Percentiles rank a stretch among this genome's conserved stretches.
phyloP scores from a whole-genome alignment of 2,329 filamentous ascomycete species.

The Pseudocercospora ulei region DNA sequence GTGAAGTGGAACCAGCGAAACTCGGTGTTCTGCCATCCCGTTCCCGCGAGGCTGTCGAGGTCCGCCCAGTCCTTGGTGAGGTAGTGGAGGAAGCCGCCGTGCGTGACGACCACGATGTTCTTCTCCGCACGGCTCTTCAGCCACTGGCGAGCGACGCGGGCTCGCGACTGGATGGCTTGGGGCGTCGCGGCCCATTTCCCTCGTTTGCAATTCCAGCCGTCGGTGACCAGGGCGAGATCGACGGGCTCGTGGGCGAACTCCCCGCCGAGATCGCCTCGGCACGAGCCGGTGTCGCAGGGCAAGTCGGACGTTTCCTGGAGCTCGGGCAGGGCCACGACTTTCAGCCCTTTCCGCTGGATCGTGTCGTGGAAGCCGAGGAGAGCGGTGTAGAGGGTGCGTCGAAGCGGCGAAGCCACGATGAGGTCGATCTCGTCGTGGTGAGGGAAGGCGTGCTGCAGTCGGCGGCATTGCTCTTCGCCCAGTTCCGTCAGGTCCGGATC shows the following conservation, averaged over 20 bases:
- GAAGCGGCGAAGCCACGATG: constrained; percentile 68
- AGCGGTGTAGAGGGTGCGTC: constrained; percentile 70
- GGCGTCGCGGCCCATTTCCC: constrained; percentile 41
- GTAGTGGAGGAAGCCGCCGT: constrained; percentile 72
- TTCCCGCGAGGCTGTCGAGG: constrained; percentile 46
- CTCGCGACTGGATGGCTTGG: constrained; percentile 51
- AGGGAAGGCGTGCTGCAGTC: constrained; percentile 55
- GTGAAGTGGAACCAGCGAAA: constrained; percentile 30
- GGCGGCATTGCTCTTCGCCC: constrained; percentile 64
- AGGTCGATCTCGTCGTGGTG: constrained; percentile 56
- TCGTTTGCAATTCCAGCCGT: constrained; percentile 62
- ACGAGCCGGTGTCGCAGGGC: constrained; percentile 66
- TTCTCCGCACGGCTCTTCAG: constrained; percentile 48
- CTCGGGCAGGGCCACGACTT: constrained; percentile 59
- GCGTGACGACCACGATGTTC: constrained; percentile 67
- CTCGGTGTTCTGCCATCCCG: constrained; percentile 66
- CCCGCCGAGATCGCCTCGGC: constrained; percentile 45
- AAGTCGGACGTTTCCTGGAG: constrained; percentile 67
- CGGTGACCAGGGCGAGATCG: constrained; percentile 51
- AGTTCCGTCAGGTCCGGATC: constrained; percentile 69
- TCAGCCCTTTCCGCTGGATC: constrained; percentile 41
- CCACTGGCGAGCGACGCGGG: constrained; percentile 51
- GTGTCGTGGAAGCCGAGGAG: constrained; percentile 56
- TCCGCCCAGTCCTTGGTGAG: constrained; percentile 72
- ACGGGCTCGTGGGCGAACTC: constrained; percentile 55